A percentile compares a stretch with the other conserved stretches of the same genome.
phyloP scores from a whole-genome alignment of 1,139 yeast species.

The Barnettozyma hawaiiensis region DNA sequence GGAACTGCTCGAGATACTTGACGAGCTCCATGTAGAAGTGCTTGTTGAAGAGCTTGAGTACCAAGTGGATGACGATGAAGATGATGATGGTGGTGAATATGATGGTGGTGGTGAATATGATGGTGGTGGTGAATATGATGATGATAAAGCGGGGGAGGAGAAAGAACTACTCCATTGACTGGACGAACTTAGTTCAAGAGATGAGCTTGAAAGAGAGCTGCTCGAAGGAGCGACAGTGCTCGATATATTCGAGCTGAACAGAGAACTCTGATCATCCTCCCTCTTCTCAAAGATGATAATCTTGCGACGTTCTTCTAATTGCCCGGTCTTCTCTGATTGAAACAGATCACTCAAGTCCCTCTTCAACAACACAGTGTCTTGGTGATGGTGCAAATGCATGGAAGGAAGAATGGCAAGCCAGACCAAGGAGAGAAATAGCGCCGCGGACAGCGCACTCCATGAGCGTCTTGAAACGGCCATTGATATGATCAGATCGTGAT shows the following conservation, averaged over 20 bases:
- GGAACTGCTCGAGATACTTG: neutral
- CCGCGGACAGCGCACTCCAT: neutral
- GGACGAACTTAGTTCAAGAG: neutral
- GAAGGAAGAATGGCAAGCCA: neutral
- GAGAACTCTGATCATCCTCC: slow-evolving; percentile 5
- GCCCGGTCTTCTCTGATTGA: neutral
- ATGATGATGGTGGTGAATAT: neutral
- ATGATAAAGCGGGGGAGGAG: neutral
- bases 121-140: neutral
- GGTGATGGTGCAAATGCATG: neutral
- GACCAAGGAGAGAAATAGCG: neutral
- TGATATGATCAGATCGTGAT: no score
- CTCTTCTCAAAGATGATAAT: slow-evolving; percentile 4
- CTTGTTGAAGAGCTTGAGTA: neutral
- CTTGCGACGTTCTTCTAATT: neutral
- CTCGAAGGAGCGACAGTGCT: slow-evolving; percentile 1
- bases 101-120: no score
- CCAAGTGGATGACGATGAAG: neutral
- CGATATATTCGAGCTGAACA: slow-evolving; percentile 3
- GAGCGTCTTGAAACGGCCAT: neutral
- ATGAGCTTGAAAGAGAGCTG: slow-evolving; percentile 2
- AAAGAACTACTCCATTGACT: neutral
- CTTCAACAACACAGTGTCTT: neutral
- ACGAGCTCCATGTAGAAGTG: neutral
- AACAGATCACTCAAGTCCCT: neutral